Percentiles rank a stretch among this genome's conserved stretches.
Evolutionary conservation across 2,329 filamentous ascomycete genomes (phyloP).

Genomic region (Bisporella sp.): DNA sequence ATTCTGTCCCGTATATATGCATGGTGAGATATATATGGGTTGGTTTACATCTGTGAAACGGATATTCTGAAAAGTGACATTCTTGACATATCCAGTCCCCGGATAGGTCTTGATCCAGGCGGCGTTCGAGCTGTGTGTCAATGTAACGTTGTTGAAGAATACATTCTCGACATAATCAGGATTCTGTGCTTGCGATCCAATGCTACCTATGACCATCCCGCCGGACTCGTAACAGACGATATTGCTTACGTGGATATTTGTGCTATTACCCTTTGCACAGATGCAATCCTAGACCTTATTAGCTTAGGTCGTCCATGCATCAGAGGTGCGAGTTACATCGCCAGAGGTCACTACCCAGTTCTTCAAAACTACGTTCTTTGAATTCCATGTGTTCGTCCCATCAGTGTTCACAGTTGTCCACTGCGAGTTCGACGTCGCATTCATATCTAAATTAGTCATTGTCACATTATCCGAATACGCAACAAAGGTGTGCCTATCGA

Average conservation of each 20-base stretch:
- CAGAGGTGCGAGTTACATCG: slow-evolving; percentile 24
- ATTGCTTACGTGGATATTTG: slow-evolving; percentile 45
- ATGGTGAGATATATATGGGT: background rate
- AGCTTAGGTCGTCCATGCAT: too few relatives aligned
- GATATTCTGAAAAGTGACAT: slow-evolving; percentile 49
- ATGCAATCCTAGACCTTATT: slow-evolving; percentile 34
- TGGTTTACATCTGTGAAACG: slow-evolving; percentile 26
- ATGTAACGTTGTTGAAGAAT: slow-evolving; percentile 38
- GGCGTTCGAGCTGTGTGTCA: slow-evolving; percentile 38
- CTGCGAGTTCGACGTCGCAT: slow-evolving; percentile 40
- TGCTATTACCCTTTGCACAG: slow-evolving; percentile 47
- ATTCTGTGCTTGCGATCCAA: slow-evolving; percentile 44
- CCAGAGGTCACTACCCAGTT: slow-evolving; percentile 45
- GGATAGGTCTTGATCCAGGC: slow-evolving; percentile 56
- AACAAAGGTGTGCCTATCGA: too few relatives aligned
- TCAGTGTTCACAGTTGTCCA: slow-evolving; percentile 42
- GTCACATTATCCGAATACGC: slow-evolving; percentile 36
- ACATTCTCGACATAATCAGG: slow-evolving; percentile 45
- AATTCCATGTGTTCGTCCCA: slow-evolving; percentile 44
- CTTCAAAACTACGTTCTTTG: slow-evolving; percentile 42
- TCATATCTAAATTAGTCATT: slow-evolving; percentile 45
- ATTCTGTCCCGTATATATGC: slow-evolving; percentile 19
- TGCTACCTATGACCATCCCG: slow-evolving; percentile 48
- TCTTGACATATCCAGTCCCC: slow-evolving; percentile 46
- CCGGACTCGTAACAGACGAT: slow-evolving; percentile 41